A percentile compares a stretch with the other conserved stretches of the same genome.
phyloP scores from a whole-genome alignment of 2,329 filamentous ascomycete genomes.

The Phaeophleospora eucalypticola region DNA sequence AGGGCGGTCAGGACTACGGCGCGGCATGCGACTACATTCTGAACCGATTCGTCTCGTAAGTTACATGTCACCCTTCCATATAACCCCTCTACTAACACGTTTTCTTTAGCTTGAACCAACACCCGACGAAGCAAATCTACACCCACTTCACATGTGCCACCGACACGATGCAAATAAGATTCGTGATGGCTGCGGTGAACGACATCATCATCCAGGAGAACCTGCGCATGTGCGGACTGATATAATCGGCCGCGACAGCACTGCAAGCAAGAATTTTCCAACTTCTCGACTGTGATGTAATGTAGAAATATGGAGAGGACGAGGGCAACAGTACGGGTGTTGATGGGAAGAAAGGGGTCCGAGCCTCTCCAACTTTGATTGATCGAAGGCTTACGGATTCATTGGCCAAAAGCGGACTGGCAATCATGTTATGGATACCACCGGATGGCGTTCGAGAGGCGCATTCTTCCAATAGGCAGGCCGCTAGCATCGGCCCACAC shows the following conservation, averaged over 20 bases:
- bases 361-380: too few species aligned
- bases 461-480: not conserved
- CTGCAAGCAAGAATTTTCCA: too few species aligned
- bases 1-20: slow-evolving; percentile 92
- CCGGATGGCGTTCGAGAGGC: slow-evolving; percentile 8
- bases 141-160: slow-evolving; percentile 99
- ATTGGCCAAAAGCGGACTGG: not conserved
- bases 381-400: too few species aligned
- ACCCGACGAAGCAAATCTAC: slow-evolving; percentile 99
- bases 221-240: slow-evolving; percentile 90
- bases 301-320: slow-evolving; percentile 9
- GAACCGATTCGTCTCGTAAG: slow-evolving; percentile 77
- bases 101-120: slow-evolving; percentile 69
- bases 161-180: slow-evolving; percentile 97
- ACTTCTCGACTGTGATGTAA: slow-evolving; percentile 5
- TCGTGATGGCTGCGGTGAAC: slow-evolving; percentile 99
- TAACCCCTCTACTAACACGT: slow-evolving; percentile 15
- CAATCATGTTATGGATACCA: slow-evolving; percentile 8
- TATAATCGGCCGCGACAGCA: slow-evolving; percentile 54
- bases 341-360: too few species aligned
- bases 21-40: slow-evolving; percentile 98
- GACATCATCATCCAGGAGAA: slow-evolving; percentile 99
- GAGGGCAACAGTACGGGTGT: slow-evolving; percentile 11
- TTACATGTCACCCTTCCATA: slow-evolving; percentile 3
- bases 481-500: not conserved